These are phyloP conservation scores for Pichia rugopelliculosa DNA, from an alignment of 805 yeast species.

Conservation along the genomic window DNA sequence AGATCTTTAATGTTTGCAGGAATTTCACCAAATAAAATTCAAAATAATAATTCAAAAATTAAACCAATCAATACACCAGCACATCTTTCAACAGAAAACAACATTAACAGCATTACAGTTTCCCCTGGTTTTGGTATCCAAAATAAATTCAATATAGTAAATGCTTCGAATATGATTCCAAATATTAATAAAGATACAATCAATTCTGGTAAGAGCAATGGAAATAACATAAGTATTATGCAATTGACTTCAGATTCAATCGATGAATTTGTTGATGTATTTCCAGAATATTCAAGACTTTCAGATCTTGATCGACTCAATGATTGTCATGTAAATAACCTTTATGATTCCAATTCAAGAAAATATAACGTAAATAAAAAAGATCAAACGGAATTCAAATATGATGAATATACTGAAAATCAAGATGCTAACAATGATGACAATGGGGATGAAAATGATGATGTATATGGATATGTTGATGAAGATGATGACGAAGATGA, in stretches of 20 bases:
- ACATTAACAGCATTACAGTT: not conserved
- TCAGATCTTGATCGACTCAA: not conserved
- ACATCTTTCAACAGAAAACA: not conserved
- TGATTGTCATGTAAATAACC: not conserved
- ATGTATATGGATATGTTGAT: too few relatives aligned
- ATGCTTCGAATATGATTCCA: not conserved
- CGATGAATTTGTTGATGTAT: constrained; percentile 4
- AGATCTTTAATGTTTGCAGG: constrained; percentile 8
- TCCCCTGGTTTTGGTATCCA: constrained; percentile 7
- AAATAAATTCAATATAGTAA: constrained; percentile 2
- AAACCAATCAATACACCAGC: not conserved
- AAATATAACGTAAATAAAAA: not conserved
- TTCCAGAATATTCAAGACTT: not conserved
- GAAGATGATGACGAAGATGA: not conserved
- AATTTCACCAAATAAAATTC: constrained; percentile 1
- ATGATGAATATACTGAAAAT: not conserved
- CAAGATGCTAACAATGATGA: not conserved
- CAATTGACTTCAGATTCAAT: constrained; percentile 2
- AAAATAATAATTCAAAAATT: not conserved
- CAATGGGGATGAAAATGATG: not conserved
- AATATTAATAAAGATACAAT: not conserved
- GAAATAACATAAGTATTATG: not conserved
- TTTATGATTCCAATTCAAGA: not conserved
- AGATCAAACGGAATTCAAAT: not conserved
- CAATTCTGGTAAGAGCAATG: not conserved